Base-by-base conservation (phyloP, 805 yeast species). In the Pichia phayaonensis region DNA sequence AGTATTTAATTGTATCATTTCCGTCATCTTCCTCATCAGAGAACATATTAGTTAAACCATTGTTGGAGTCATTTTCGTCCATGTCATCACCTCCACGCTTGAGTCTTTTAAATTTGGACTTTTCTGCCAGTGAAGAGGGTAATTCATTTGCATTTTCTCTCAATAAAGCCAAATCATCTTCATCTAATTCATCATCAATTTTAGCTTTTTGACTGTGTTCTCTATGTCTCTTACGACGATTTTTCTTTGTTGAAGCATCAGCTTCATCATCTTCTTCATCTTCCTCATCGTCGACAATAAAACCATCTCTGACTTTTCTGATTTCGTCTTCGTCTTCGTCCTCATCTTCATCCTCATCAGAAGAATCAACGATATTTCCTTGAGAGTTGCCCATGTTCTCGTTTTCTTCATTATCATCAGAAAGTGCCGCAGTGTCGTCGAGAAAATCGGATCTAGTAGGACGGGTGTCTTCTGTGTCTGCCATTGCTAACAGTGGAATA, bases 241-340 rank as follows among this genome's bases (percentile, higher is more conserved):
- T 55, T 20, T 58, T 58, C 55, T 68, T 67, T 61, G 71, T 61
- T 49, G 55, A 65, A 64, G 56, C 70, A 69, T 60, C 64, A 62
- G 58, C 50, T 48, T 64, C 45, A 2, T 64, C 71, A 5, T 62
- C 71, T n/a, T 42, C 71, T 4, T 45, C 82, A 15, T 74, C 83
- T 23, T 75, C 83, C n/a, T 78, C 86, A 59, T 88, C 96, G 60
- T 90, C 97, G 11, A 88, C 97, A 61, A 92, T 90, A 67, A 92
- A 90, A 0, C 97, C 97, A 54, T 90, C 96, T 45, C 92, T 80
- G 41, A 90, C 84, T 59, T 79, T 79, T 56, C 84, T 77, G 44
- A 86, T 81, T 61, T 90, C 97, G 57, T 90, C 97, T 61, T 86
- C 97, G 61, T 90, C 95, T 29, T 88, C 96, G 44, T 84, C 90